Conservation (phyloP, 176 grass and related monocot genomes). For the Musa beccarii region DNA sequence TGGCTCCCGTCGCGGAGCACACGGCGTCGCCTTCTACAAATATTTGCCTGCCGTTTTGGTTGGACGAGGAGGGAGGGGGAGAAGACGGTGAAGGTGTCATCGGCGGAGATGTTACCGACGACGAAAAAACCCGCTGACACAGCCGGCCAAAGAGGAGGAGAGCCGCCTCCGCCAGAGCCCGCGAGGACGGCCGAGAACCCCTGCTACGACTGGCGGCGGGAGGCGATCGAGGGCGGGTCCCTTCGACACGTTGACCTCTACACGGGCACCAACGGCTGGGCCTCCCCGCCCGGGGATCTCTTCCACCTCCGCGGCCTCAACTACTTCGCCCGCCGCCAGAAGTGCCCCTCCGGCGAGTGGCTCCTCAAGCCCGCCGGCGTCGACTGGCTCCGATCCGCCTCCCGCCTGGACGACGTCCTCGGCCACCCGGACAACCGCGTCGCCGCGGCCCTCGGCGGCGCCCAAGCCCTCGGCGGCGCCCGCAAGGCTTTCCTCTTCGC, state of each 20-base stretch:
- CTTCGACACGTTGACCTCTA: conserved; percentile 10
- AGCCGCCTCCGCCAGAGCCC: too few species aligned
- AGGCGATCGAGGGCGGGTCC: conserved; percentile 6
- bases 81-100: neutral
- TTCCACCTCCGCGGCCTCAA: conserved; percentile 59
- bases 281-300: conserved; percentile 78
- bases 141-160: neutral
- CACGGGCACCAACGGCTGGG: conserved; percentile 39
- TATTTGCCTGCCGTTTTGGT: neutral
- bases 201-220: conserved; percentile 3
- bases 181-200: neutral
- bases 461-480: conserved; percentile 37
- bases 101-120: conserved; percentile 10
- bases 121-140: neutral
- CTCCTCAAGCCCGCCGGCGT: conserved; percentile 77
- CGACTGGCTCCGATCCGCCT: conserved; percentile 74
- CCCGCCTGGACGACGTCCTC: conserved; percentile 68
- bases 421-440: conserved; percentile 52
- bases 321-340: conserved; percentile 52
- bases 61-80: neutral
- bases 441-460: conserved; percentile 45
- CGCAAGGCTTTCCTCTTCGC: conserved; percentile 64
- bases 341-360: conserved; percentile 48
- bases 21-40: neutral
- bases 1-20: neutral